Conservation (phyloP, 306 rosid genomes). For the Cyclanthera cordifolia region DNA sequence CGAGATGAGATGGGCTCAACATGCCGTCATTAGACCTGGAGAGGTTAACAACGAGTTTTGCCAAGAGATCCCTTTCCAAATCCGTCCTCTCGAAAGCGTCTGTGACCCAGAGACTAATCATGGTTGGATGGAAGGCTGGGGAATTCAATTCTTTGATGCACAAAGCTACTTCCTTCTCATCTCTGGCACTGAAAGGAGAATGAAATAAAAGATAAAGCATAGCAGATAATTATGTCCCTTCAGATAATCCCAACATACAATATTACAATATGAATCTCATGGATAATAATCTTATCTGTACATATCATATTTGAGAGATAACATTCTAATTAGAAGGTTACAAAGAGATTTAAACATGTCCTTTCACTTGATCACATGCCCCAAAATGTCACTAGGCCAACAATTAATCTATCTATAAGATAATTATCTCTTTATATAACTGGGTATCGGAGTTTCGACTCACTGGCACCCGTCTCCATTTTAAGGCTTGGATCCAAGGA, state of each 20-base stretch:
- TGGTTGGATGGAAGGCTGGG: constrained; percentile 71
- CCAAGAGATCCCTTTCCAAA: constrained; percentile 56
- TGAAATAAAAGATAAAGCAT: not conserved
- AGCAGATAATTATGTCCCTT: no score
- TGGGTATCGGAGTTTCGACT: no score
- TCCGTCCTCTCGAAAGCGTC: constrained; percentile 86
- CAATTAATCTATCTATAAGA: not conserved
- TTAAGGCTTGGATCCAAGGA: no score
- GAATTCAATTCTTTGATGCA: constrained; percentile 67
- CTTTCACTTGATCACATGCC: not conserved
- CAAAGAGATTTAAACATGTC: not conserved
- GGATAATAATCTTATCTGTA: no score
- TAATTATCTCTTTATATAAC: no score
- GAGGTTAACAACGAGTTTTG: constrained; percentile 52
- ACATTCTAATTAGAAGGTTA: not conserved
- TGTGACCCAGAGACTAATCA: constrained; percentile 69
- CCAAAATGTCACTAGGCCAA: not conserved
- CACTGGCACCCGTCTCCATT: no score
- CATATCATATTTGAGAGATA: no score
- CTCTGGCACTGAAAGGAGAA: constrained; percentile 58
- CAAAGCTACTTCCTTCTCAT: constrained; percentile 51
- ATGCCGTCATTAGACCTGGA: constrained; percentile 36
- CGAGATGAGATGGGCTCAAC: constrained; percentile 48
- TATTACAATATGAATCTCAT: not conserved
- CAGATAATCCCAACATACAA: no score